Base-by-base conservation (phyloP, 1,284 basidiomycete species). In the Cryptococcus floricola region DNA sequence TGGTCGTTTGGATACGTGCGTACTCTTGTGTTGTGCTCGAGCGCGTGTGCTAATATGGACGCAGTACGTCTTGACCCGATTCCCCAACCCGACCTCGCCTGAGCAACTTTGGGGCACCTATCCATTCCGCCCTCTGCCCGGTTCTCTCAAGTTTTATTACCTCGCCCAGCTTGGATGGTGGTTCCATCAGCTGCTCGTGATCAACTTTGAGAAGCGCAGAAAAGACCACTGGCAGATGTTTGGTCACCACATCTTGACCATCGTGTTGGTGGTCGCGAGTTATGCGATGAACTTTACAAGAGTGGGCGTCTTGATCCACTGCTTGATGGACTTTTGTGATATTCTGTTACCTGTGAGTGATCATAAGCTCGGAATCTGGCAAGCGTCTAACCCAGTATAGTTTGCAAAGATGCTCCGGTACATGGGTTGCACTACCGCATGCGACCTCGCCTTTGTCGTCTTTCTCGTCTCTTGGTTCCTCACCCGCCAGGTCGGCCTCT, bases 181-280 rank as follows among this genome's bases (percentile, higher is more conserved):
- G 80, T 78, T 89, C 57, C 93, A 98, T 71, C 91, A 95, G 77
- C 80, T 96, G 18, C 81, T 97, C 60, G 87, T 95, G 54, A 83
- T 98, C 73, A 89, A 97, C 74, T 87, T 91, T n/a, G 95, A 98
- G 77, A 92, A 87, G 48, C 82, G 85, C 53, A 83, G 95, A 55
- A 93, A 91, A 71, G 95, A 98, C 76, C 91, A 96, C 75, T 81
- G 81, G 74, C 93, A 97, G 77, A 98, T 98, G 95, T 88, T 97
- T 81, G 80, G 85, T 31, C 95, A 98, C 79, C 95, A 98, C 76
- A 74, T 96, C 67, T 87, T 98, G 67, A 95, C 93, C 18, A 84
- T 94, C 56, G 74, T 81, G 41, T 84, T 98, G 61, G 85, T 97
- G 78, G 74, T 81, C 37, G 72, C 80, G 31, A 92, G 89, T 70